Conservation (phyloP, 257 asterid genomes). For the Solanum chmielewskii region DNA sequence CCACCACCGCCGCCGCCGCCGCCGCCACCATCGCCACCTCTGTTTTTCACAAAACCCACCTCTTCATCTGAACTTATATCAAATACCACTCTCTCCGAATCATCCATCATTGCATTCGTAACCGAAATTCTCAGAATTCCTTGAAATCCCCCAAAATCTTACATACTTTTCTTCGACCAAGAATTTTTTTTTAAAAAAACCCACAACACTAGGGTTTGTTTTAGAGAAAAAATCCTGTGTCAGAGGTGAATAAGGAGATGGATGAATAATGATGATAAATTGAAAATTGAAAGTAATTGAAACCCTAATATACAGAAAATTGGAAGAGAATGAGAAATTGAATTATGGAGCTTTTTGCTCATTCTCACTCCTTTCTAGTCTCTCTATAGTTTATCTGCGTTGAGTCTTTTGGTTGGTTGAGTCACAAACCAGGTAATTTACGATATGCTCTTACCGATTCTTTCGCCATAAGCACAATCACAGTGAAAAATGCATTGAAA, state of each 20-base stretch:
- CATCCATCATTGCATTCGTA: constrained; percentile 25
- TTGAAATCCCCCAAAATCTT: not conserved
- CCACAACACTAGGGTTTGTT: not conserved
- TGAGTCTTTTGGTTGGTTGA: not conserved
- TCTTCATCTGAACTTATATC: constrained; percentile 86
- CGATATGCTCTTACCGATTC: not conserved
- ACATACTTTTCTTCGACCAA: not conserved
- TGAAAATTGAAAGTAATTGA: not conserved
- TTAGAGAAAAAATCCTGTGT: not conserved
- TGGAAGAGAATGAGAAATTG: not conserved
- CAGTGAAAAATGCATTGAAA: no score
- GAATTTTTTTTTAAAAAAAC: not conserved
- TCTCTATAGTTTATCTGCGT: not conserved
- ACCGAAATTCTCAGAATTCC: not conserved
- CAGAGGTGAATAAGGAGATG: not conserved
- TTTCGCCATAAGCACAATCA: not conserved
- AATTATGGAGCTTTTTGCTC: not conserved
- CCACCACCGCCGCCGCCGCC: constrained; percentile 9
- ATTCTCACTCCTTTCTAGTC: not conserved
- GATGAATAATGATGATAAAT: not conserved
- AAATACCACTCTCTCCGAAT: constrained; percentile 15
- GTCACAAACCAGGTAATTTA: not conserved
- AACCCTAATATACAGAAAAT: not conserved
- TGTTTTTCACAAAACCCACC: constrained; percentile 17
- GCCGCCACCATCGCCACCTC: constrained; percentile 12